A percentile compares a stretch with the other conserved stretches of the same genome.
Evolutionary conservation across 106 monocot species (phyloP).

Genomic region (Hemerocallis citrina): DNA sequence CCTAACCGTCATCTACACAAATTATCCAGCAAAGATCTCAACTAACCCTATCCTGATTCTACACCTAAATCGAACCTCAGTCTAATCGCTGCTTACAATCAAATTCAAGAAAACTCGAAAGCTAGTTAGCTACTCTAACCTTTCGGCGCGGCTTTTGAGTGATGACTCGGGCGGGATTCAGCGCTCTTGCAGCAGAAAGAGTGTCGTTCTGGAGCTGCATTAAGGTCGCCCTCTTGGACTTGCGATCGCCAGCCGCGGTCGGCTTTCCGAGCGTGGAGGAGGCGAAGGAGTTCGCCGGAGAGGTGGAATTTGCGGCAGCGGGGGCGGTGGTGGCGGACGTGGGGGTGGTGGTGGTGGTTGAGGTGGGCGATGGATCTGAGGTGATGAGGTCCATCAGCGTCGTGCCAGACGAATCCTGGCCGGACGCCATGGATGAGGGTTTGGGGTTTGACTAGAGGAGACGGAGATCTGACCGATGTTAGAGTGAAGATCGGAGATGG

Average conservation of each 20-base stretch:
- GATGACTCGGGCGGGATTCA: conserved; percentile 65
- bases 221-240: conserved; percentile 55
- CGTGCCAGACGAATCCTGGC: conserved; percentile 16
- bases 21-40: too few species aligned
- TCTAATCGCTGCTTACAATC: too few species aligned
- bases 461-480: too few species aligned
- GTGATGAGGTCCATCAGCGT: conserved; percentile 85
- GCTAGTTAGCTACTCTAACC: too few species aligned
- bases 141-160: conserved; percentile 70
- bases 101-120: too few species aligned
- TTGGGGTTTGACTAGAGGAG: too few species aligned
- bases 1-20: too few species aligned
- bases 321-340: conserved; percentile 5
- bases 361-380: conserved; percentile 49
- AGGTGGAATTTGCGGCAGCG: background rate
- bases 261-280: conserved; percentile 60
- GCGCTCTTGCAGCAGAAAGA: conserved; percentile 84
- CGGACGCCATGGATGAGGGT: background rate
- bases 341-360: conserved; percentile 17
- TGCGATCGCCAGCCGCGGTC: conserved; percentile 45
- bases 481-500: too few species aligned
- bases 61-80: too few species aligned
- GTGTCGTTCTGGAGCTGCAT: conserved; percentile 94
- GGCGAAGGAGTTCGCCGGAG: background rate
- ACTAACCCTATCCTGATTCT: too few species aligned